These are phyloP conservation scores for Pyrenochaeta sp. DNA, from an alignment of 2,329 filamentous ascomycete species.

Conservation along the genomic window DNA sequence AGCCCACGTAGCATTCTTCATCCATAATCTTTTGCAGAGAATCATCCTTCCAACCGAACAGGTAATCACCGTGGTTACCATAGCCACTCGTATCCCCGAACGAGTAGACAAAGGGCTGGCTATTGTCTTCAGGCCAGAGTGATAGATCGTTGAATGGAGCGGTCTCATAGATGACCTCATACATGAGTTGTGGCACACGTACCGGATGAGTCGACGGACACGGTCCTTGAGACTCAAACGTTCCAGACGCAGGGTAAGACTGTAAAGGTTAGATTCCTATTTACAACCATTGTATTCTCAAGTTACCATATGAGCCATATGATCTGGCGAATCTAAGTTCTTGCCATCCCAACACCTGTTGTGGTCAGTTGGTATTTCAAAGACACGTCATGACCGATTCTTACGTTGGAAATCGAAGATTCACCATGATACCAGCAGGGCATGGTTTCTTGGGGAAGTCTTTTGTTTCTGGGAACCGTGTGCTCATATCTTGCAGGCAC, in stretches of 20 bases:
- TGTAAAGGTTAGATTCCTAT: not conserved
- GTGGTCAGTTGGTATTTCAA: not conserved
- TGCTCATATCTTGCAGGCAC: slow-evolving; percentile 51
- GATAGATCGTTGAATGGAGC: slow-evolving; percentile 37
- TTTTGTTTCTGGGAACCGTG: slow-evolving; percentile 50
- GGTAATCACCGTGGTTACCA: slow-evolving; percentile 61
- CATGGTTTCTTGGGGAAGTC: slow-evolving; percentile 52
- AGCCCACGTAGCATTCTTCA: slow-evolving; percentile 47
- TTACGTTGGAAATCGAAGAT: slow-evolving; percentile 49
- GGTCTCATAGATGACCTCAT: slow-evolving; percentile 45
- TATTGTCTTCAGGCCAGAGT: slow-evolving; percentile 35
- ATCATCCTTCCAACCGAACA: slow-evolving; percentile 62
- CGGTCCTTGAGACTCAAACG: slow-evolving; percentile 52
- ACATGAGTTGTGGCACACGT: slow-evolving; percentile 32
- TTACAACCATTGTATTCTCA: not conserved
- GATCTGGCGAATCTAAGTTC: slow-evolving; percentile 33
- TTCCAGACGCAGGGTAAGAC: slow-evolving; percentile 27
- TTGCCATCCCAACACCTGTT: slow-evolving; percentile 54
- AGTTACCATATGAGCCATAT: slow-evolving; percentile 31
- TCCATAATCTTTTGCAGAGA: slow-evolving; percentile 53
- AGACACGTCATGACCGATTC: not conserved
- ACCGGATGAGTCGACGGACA: slow-evolving; percentile 59
- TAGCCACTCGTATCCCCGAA: slow-evolving; percentile 53
- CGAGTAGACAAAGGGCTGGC: slow-evolving; percentile 40
- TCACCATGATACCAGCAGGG: slow-evolving; percentile 53